A percentile compares a stretch with the other conserved stretches of the same genome.
Evolutionary conservation across 1,284 basidiomycete species (phyloP).

Genomic region (Peniophora sp.): DNA sequence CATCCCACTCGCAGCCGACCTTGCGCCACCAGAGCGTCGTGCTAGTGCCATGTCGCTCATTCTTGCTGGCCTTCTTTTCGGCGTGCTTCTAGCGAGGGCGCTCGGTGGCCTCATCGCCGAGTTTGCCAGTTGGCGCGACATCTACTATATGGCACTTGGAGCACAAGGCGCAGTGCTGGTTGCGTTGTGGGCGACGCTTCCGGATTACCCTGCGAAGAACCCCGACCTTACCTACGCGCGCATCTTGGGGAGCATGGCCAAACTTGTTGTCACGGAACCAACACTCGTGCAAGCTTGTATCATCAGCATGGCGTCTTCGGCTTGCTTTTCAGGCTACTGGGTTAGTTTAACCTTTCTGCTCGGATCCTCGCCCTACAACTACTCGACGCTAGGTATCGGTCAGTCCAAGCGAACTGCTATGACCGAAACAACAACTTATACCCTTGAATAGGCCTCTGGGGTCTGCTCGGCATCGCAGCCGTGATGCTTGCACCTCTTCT

Average conservation of each 20-base stretch:
- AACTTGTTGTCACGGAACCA: slow-evolving; percentile 39
- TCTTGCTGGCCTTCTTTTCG: slow-evolving; percentile 39
- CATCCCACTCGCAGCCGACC: slow-evolving; percentile 46
- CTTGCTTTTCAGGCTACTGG: slow-evolving; percentile 33
- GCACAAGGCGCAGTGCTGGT: slow-evolving; percentile 27
- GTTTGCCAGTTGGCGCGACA: slow-evolving; percentile 36
- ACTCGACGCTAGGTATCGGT: slow-evolving; percentile 23
- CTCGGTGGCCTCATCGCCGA: slow-evolving; percentile 40
- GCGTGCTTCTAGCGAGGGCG: slow-evolving; percentile 41
- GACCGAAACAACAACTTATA: too few relatives aligned
- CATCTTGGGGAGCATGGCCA: slow-evolving; percentile 38
- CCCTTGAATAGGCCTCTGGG: too few relatives aligned
- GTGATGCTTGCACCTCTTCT: slow-evolving; percentile 39
- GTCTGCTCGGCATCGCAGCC: slow-evolving; percentile 40
- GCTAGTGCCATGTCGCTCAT: slow-evolving; percentile 44
- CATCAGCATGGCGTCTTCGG: slow-evolving; percentile 30
- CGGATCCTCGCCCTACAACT: slow-evolving; percentile 38
- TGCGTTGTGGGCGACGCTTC: slow-evolving; percentile 34
- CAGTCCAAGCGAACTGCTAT: too few relatives aligned
- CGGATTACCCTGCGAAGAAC: slow-evolving; percentile 45
- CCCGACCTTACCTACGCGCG: slow-evolving; percentile 31
- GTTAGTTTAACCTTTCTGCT: slow-evolving; percentile 49
- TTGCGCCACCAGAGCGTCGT: slow-evolving; percentile 38
- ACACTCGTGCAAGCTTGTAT: slow-evolving; percentile 37
- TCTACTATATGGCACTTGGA: slow-evolving; percentile 39